Evolutionary conservation across 257 asterid species (phyloP).

Genomic region (Petunia secreta): DNA sequence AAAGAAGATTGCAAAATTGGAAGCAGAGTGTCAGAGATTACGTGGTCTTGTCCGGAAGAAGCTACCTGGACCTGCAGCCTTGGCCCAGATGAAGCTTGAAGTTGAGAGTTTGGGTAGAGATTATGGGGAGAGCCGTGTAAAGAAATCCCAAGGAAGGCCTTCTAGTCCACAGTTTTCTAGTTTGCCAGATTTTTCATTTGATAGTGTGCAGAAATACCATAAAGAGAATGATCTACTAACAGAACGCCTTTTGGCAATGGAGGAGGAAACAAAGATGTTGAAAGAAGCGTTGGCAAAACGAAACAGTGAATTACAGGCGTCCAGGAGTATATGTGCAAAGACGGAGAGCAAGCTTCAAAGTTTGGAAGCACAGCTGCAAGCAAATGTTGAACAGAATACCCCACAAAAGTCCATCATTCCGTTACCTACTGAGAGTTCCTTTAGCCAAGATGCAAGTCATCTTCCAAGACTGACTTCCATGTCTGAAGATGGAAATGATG

Average conservation of each 20-base stretch:
- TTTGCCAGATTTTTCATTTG: constrained; percentile 66
- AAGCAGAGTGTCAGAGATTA: constrained; percentile 95
- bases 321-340: constrained; percentile 74
- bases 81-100: constrained; percentile 98
- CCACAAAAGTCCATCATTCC: constrained; percentile 42
- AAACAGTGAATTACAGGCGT: constrained; percentile 80
- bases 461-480: constrained; percentile 68
- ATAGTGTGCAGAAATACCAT: constrained; percentile 59
- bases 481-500: constrained; percentile 88
- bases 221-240: constrained; percentile 80
- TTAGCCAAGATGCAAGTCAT: constrained; percentile 47
- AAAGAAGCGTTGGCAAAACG: constrained; percentile 94
- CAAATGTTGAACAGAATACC: constrained; percentile 58
- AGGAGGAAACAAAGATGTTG: constrained; percentile 93
- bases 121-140: constrained; percentile 71
- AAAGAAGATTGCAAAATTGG: constrained; percentile 89
- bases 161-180: constrained; percentile 60
- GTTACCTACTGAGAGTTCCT: constrained; percentile 45
- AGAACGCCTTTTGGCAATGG: constrained; percentile 78
- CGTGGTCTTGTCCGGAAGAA: constrained; percentile 94
- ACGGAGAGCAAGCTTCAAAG: constrained; percentile 77
- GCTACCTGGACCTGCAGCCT: constrained; percentile 96
- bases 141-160: constrained; percentile 82
- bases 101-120: constrained; percentile 85
- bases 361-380: constrained; percentile 71